Percentiles rank a stretch among this genome's conserved stretches.
Evolutionary conservation across 78 protist species (phyloP).

Genomic region (Polysphondylium violaceum): DNA sequence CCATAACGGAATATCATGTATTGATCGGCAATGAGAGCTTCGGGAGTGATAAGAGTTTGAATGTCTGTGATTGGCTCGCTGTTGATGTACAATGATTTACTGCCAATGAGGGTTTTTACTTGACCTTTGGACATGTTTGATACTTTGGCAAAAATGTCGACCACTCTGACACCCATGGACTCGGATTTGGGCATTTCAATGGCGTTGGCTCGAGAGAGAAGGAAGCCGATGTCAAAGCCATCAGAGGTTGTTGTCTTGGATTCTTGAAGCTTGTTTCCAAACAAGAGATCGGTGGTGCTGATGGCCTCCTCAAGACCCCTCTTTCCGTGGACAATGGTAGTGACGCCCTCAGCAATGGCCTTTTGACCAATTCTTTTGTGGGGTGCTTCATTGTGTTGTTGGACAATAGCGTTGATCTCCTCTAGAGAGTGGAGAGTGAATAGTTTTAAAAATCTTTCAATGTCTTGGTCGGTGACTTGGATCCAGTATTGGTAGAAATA

Average conservation of each 20-base stretch:
- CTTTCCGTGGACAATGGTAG: conserved; percentile 76
- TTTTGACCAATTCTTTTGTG: conserved; percentile 55
- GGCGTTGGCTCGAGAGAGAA: not conserved
- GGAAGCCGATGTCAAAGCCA: not conserved
- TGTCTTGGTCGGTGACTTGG: conserved; percentile 66
- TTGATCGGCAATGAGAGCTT: conserved; percentile 9
- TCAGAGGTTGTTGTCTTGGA: not conserved
- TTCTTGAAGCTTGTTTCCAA: not conserved
- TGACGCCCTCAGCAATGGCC: conserved; percentile 48
- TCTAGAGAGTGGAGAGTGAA: conserved; percentile 65
- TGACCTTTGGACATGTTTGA: conserved; percentile 28
- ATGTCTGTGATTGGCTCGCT: not conserved
- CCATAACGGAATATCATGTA: conserved; percentile 22
- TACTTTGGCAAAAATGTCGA: not conserved
- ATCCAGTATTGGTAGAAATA: conserved; percentile 85
- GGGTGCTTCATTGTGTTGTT: conserved; percentile 37
- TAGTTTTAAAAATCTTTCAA: conserved; percentile 25
- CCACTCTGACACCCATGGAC: not conserved
- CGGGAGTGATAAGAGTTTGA: not conserved
- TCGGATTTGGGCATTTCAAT: not conserved
- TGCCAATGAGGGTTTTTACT: not conserved
- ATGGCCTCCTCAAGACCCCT: conserved; percentile 67
- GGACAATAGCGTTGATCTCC: conserved; percentile 5
- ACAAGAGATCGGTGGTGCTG: conserved; percentile 48
- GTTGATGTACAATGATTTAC: conserved; percentile 44